phyloP scores from a whole-genome alignment of 129 eudicot species.

The Arctium minus region DNA sequence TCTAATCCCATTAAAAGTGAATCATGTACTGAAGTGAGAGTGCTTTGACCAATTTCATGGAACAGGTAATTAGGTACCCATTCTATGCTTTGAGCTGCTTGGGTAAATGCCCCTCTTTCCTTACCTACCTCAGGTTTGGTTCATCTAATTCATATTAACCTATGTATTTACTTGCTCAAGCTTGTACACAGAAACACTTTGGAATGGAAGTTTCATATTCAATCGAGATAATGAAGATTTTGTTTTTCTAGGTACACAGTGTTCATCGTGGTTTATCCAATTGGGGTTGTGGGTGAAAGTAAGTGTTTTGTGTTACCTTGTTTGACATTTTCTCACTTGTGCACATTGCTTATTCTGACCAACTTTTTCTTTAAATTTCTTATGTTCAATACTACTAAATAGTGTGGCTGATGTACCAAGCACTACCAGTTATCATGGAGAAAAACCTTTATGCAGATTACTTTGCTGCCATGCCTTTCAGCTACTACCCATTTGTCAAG shows the following conservation, averaged over 20 bases:
- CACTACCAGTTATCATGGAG: constrained; percentile 71
- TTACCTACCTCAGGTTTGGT: constrained; percentile 74
- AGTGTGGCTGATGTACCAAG: constrained; percentile 96
- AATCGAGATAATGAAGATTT: constrained; percentile 6
- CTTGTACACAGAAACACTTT: not conserved
- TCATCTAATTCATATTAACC: constrained; percentile 14
- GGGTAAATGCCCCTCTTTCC: constrained; percentile 57
- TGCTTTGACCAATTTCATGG: constrained; percentile 7
- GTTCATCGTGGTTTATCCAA: constrained; percentile 76
- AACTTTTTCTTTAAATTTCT: not conserved
- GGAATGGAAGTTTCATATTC: not conserved
- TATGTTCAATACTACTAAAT: constrained; percentile 7
- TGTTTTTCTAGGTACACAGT: constrained; percentile 65
- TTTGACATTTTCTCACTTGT: not conserved
- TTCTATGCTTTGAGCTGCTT: constrained; percentile 73
- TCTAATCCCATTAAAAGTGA: not conserved
- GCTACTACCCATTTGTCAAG: constrained; percentile 59
- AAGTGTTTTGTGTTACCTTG: constrained; percentile 24
- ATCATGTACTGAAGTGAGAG: not conserved
- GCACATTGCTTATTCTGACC: constrained; percentile 5
- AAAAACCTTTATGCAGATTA: constrained; percentile 58
- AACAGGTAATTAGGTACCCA: constrained; percentile 75
- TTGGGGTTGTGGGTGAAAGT: constrained; percentile 88
- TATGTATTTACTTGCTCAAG: constrained; percentile 2
- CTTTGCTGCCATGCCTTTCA: constrained; percentile 59